These are phyloP conservation scores for Xylariaceae sp. DNA, from an alignment of 2,329 filamentous ascomycete genomes.

Conservation along the genomic window DNA sequence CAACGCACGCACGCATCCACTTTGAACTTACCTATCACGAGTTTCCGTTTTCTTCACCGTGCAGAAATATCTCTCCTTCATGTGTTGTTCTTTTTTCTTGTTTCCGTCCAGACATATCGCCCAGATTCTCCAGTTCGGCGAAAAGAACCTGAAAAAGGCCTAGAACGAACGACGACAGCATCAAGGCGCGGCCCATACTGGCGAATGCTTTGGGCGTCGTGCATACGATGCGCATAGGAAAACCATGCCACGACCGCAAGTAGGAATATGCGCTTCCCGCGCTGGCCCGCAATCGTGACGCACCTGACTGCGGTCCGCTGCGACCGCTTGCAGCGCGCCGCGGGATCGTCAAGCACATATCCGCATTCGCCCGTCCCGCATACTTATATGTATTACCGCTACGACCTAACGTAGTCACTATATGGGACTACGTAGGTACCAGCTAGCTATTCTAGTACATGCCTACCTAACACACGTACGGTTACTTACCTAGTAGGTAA, in stretches of 20 bases:
- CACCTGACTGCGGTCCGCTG: conserved; percentile 40
- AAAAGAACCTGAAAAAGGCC: not conserved
- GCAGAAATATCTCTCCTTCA: conserved; percentile 26
- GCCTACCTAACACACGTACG: not conserved
- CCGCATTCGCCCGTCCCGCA: conserved; percentile 11
- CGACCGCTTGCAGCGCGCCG: conserved; percentile 33
- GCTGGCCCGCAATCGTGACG: not conserved
- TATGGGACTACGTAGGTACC: not conserved
- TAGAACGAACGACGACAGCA: too few species aligned
- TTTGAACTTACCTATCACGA: conserved; percentile 1
- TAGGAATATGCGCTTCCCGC: conserved; percentile 26
- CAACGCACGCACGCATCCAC: too few species aligned
- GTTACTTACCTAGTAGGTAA: not conserved
- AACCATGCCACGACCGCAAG: conserved; percentile 2
- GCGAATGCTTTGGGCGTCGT: conserved; percentile 19
- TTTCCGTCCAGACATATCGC: conserved; percentile 17
- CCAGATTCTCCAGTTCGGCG: too few species aligned
- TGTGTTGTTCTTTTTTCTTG: not conserved
- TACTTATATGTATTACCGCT: not conserved
- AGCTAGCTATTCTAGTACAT: not conserved
- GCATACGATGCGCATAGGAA: conserved; percentile 5
- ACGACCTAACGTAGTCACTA: not conserved
- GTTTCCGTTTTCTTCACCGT: conserved; percentile 35
- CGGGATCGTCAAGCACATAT: conserved; percentile 11
- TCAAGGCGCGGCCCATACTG: not conserved